These are phyloP conservation scores for Fusarium drepaniforme DNA, from an alignment of 2,329 filamentous ascomycete genomes.

Conservation along the genomic window DNA sequence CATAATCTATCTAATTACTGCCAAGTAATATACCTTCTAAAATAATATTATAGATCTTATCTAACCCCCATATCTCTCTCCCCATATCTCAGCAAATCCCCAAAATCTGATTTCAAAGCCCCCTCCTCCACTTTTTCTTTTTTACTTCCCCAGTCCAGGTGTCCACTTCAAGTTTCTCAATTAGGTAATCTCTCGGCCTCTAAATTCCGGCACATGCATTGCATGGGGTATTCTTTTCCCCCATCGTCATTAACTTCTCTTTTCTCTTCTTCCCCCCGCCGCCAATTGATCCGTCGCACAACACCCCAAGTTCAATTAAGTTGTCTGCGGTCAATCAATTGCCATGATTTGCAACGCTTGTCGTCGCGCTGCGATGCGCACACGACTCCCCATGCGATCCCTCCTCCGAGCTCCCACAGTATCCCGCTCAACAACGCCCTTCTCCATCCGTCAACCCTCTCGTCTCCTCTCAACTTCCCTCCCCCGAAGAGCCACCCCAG, in stretches of 20 bases:
- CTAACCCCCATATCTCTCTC: neutral
- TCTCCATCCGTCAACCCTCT: constrained; percentile 4
- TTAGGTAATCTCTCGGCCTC: constrained; percentile 21
- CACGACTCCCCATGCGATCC: constrained; percentile 25
- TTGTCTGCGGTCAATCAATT: neutral
- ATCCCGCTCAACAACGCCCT: constrained; percentile 15
- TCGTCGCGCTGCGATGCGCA: constrained; percentile 42
- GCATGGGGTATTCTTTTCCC: neutral
- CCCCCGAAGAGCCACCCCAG: constrained; percentile 20
- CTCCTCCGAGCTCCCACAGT: constrained; percentile 18
- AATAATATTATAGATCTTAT: neutral
- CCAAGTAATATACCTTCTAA: neutral
- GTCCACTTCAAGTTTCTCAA: constrained; percentile 7
- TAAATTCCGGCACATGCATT: constrained; percentile 18
- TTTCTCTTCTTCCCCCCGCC: neutral
- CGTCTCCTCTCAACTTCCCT: constrained; percentile 25
- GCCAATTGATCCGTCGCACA: constrained; percentile 22
- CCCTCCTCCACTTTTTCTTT: constrained; percentile 35
- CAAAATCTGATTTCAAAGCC: constrained; percentile 37
- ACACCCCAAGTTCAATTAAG: neutral
- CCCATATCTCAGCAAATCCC: constrained; percentile 23
- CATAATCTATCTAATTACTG: neutral
- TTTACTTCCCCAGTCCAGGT: neutral
- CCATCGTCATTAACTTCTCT: constrained; percentile 24
- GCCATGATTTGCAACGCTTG: constrained; percentile 44